Percentiles rank a stretch among this genome's conserved stretches.
phyloP scores from a whole-genome alignment of 768 basidiomycete species.

The Lentinula detonsa region DNA sequence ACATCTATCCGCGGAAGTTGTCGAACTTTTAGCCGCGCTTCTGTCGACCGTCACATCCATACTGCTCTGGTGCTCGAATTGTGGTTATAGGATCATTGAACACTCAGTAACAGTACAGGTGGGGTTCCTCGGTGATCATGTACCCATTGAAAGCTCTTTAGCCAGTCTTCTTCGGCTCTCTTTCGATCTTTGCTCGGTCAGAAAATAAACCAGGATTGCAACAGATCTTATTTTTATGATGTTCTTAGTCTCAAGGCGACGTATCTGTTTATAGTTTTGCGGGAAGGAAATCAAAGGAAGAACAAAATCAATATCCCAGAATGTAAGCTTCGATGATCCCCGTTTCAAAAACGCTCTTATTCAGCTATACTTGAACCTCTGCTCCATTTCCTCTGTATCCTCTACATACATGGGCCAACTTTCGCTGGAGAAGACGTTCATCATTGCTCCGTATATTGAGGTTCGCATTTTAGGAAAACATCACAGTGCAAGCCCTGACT shows the following conservation, averaged over 20 bases:
- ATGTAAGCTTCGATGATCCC: not conserved
- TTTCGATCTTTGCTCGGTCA: too few relatives aligned
- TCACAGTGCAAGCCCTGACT: not conserved
- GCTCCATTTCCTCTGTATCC: not conserved
- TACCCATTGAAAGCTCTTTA: too few relatives aligned
- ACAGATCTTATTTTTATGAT: not conserved
- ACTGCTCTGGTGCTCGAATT: too few relatives aligned
- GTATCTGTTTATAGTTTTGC: not conserved
- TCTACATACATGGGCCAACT: conserved; percentile 7
- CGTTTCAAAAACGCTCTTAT: not conserved
- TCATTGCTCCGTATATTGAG: conserved; percentile 15
- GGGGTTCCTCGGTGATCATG: too few relatives aligned
- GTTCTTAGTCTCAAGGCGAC: not conserved
- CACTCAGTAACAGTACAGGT: too few relatives aligned
- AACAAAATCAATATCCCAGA: not conserved
- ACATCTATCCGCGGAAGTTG: too few relatives aligned
- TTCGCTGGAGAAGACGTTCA: conserved; percentile 12
- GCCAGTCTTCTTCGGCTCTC: too few relatives aligned
- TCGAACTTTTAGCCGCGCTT: too few relatives aligned
- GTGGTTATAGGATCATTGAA: too few relatives aligned
- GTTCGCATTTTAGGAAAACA: not conserved
- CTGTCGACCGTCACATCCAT: too few relatives aligned
- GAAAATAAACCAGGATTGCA: too few relatives aligned
- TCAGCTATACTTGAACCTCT: not conserved
- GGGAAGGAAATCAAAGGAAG: not conserved